Conservation (phyloP, 1,284 basidiomycete genomes). For the Porodaedalea pini region DNA sequence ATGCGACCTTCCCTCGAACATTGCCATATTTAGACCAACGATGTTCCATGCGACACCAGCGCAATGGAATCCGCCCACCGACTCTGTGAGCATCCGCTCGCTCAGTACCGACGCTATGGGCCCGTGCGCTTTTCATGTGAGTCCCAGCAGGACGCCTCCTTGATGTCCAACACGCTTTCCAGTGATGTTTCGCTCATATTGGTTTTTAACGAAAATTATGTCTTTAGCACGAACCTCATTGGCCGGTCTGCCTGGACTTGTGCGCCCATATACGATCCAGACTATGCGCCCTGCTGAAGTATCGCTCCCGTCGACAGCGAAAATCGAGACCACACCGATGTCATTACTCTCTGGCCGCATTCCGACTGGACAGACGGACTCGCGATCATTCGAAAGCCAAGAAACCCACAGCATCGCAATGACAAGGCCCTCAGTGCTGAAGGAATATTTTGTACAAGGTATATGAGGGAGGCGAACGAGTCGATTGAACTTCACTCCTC, state of each 20-base stretch:
- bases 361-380: background rate
- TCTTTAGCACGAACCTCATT: background rate
- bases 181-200: background rate
- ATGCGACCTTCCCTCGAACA: no score
- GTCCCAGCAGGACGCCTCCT: background rate
- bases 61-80: background rate
- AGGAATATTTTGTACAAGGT: background rate
- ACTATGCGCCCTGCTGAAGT: background rate
- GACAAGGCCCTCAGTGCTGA: background rate
- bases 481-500: conserved; percentile 3
- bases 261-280: background rate
- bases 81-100: background rate
- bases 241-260: background rate
- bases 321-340: background rate
- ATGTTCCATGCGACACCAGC: no score
- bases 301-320: background rate
- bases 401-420: background rate
- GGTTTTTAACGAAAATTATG: no score
- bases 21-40: no score
- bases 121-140: background rate
- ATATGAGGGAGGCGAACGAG: background rate
- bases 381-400: background rate
- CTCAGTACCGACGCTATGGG: background rate
- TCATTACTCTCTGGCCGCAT: conserved; percentile 1
- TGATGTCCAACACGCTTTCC: background rate